Conservation (phyloP, 306 rosid genomes). For the Hylodesmum podocarpum region DNA sequence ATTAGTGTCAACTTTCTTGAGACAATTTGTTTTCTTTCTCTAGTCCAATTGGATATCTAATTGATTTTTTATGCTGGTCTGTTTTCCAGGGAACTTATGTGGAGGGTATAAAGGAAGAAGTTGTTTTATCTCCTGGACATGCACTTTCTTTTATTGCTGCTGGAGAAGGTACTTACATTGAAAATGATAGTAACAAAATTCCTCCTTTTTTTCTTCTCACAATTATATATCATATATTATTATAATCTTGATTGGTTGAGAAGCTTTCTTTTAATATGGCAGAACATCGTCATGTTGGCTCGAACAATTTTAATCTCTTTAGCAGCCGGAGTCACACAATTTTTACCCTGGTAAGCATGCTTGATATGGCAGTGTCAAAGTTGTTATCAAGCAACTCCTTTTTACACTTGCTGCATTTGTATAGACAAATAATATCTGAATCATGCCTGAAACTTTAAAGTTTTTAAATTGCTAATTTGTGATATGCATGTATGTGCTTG, state of each 20-base stretch:
- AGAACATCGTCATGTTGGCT: constrained; percentile 99
- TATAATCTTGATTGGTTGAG: neutral
- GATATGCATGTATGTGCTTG: neutral
- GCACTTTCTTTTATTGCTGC: constrained; percentile 99
- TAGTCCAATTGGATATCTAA: constrained; percentile 3
- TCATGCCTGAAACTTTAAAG: neutral
- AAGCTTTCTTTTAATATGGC: constrained; percentile 35
- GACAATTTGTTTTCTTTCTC: neutral
- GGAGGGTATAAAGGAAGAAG: constrained; percentile 99
- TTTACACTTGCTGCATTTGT: neutral
- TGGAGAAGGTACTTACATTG: constrained; percentile 78
- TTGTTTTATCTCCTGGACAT: constrained; percentile 97
- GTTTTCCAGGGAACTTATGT: constrained; percentile 90
- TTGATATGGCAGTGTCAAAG: constrained; percentile 7
- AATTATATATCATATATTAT: neutral
- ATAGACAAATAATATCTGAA: neutral
- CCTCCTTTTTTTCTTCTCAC: neutral
- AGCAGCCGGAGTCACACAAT: constrained; percentile 99
- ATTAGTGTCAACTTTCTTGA: constrained; percentile 5
- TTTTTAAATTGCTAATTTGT: neutral
- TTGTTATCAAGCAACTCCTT: constrained; percentile 17
- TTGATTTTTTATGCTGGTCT: constrained; percentile 16
- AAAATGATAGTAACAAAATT: constrained; percentile 17
- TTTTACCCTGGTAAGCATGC: constrained; percentile 80
- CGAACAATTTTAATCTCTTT: constrained; percentile 93